These are phyloP conservation scores for Asterochloris sp. DNA, from an alignment of 139 green algal species.

Conservation along the genomic window DNA sequence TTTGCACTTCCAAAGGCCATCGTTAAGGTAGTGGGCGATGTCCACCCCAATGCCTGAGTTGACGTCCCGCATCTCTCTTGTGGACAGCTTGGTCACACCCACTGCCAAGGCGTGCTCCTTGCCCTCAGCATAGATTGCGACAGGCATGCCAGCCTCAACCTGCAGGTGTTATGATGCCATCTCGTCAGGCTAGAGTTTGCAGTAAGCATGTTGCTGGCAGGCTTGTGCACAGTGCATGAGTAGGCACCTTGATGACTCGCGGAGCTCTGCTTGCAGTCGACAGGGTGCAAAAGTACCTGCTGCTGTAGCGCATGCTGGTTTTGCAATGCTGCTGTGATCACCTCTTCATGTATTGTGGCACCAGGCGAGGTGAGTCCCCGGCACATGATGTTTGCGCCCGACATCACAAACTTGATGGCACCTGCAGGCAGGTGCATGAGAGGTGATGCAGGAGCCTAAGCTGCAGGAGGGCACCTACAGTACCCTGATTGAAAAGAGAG, in stretches of 20 bases:
- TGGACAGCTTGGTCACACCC: slow-evolving; percentile 90
- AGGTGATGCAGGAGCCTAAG: too few species aligned
- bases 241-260: too few species aligned
- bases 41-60: slow-evolving; percentile 95
- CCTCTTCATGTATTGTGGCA: slow-evolving; percentile 92
- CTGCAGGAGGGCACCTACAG: too few species aligned
- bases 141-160: slow-evolving; percentile 60
- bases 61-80: slow-evolving; percentile 55
- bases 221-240: too few species aligned
- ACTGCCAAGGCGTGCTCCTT: slow-evolving; percentile 94
- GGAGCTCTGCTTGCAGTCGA: neutral
- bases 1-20: slow-evolving; percentile 91
- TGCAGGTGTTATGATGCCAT: slow-evolving; percentile 21
- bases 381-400: slow-evolving; percentile 99
- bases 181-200: too few species aligned
- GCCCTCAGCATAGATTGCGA: slow-evolving; percentile 84
- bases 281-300: neutral
- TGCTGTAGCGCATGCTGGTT: neutral
- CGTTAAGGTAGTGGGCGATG: slow-evolving; percentile 91
- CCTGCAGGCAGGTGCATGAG: too few species aligned
- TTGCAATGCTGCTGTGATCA: slow-evolving; percentile 17
- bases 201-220: too few species aligned
- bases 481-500: too few species aligned
- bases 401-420: slow-evolving; percentile 99
- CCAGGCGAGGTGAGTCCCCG: slow-evolving; percentile 92